phyloP scores from a whole-genome alignment of 495 filamentous ascomycete genomes.

The Penicillium roqueforti region DNA sequence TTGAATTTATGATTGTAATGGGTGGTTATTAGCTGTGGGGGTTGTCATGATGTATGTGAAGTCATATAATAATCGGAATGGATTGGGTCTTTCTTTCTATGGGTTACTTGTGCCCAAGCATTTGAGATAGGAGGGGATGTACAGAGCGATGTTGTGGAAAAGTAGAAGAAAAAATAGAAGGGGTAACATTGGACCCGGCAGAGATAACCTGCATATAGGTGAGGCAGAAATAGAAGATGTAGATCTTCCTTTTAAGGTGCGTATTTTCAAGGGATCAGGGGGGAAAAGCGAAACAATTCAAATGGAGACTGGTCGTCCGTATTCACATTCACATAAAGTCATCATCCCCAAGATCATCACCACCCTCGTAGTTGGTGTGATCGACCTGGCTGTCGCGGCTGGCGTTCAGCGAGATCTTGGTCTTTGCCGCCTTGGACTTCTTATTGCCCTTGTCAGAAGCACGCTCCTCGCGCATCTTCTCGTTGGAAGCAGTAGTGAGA shows the following conservation, averaged over 20 bases:
- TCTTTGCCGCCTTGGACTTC: conserved; percentile 94
- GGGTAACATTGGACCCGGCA: not conserved
- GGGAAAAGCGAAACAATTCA: conserved; percentile 9
- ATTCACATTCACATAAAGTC: conserved; percentile 61
- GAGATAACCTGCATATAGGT: not conserved
- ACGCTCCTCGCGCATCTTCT: conserved; percentile 99
- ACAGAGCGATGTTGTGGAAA: conserved; percentile 7
- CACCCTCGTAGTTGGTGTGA: conserved; percentile 67
- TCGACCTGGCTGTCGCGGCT: conserved; percentile 66
- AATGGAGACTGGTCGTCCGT: conserved; percentile 13
- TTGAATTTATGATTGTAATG: conserved; percentile 1
- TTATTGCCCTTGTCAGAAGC: conserved; percentile 88
- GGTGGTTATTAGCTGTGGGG: not conserved
- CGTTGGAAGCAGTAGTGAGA: conserved; percentile 82
- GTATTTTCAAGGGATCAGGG: conserved; percentile 14
- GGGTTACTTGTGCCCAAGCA: not conserved
- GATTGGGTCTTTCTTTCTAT: conserved; percentile 17
- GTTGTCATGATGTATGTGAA: not conserved
- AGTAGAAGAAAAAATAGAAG: not conserved
- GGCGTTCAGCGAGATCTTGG: conserved; percentile 77
- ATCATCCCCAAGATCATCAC: conserved; percentile 72
- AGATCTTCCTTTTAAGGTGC: conserved; percentile 5
- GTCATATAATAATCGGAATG: conserved; percentile 11
- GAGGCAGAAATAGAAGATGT: not conserved
- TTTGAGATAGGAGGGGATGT: conserved; percentile 5